Conservation (phyloP, 495 filamentous ascomycete genomes). For the Trichoderma asperelloides region DNA sequence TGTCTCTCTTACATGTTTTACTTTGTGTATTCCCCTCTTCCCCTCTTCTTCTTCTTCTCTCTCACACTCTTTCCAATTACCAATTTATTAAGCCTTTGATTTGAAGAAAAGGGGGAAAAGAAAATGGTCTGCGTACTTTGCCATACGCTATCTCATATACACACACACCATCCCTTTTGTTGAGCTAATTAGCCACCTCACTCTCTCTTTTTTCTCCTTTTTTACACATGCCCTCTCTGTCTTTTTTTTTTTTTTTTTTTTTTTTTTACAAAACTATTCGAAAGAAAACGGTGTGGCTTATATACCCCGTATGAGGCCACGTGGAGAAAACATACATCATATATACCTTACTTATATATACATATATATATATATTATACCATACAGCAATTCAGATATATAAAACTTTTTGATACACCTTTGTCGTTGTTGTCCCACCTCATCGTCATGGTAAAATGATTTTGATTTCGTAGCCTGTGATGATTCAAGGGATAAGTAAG, state of each 20-base stretch:
- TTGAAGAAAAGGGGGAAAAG: no score
- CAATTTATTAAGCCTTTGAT: background rate
- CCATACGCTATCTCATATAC: no score
- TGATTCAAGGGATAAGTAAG: no score
- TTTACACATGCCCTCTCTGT: background rate
- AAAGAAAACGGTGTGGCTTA: background rate
- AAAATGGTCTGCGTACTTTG: no score
- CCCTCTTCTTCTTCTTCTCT: background rate
- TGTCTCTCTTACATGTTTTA: background rate
- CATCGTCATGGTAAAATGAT: no score
- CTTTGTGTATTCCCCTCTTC: background rate
- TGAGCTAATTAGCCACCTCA: background rate
- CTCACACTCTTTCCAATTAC: background rate
- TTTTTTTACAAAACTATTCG: no score
- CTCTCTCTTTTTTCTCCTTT: background rate
- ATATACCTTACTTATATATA: background rate
- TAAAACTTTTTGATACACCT: background rate
- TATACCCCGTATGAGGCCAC: background rate
- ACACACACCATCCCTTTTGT: background rate
- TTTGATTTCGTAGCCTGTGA: no score
- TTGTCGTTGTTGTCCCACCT: background rate
- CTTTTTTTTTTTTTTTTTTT: background rate
- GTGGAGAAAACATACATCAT: constrained; percentile 4
- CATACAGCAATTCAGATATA: background rate
- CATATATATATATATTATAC: background rate